Evolutionary conservation across 225 moss, liverwort and hornwort genomes (phyloP).

Genomic region (Rhytidiadelphus loreus): DNA sequence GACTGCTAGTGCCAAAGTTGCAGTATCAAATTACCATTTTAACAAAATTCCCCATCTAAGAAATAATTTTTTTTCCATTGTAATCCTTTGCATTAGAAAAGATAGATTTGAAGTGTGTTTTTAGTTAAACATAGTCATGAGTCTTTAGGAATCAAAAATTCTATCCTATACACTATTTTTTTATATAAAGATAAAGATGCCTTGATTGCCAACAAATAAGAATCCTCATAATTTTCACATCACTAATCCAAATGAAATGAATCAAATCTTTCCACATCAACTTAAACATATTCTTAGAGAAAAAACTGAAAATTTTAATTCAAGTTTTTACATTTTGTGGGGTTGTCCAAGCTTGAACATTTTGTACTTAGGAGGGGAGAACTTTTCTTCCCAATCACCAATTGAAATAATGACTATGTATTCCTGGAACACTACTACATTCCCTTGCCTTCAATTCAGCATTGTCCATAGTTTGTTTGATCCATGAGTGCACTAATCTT

Average conservation of each 20-base stretch:
- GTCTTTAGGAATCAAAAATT: background rate
- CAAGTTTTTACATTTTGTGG: background rate
- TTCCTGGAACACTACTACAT: background rate
- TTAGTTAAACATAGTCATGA: background rate
- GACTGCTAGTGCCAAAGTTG: too few relatives aligned
- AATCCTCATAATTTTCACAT: background rate
- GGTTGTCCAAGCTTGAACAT: fast-evolving
- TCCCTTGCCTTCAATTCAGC: background rate
- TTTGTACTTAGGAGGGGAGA: background rate
- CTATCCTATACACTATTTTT: background rate
- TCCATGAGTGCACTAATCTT: too few relatives aligned
- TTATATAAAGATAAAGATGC: background rate
- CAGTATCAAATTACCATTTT: too few relatives aligned
- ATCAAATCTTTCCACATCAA: background rate
- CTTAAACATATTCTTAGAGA: background rate
- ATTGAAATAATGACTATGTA: background rate
- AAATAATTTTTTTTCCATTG: too few relatives aligned
- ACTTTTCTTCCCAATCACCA: fast-evolving
- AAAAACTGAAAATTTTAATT: background rate
- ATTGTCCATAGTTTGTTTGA: too few relatives aligned
- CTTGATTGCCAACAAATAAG: background rate
- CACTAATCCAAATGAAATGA: background rate
- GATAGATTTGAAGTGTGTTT: background rate
- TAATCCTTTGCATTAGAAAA: background rate
- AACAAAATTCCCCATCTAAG: too few relatives aligned